Evolutionary conservation across 179 eudicot genomes (phyloP), one percentile per base, ranked within the genome.

Genomic region (Corrigiola litoralis): DNA sequence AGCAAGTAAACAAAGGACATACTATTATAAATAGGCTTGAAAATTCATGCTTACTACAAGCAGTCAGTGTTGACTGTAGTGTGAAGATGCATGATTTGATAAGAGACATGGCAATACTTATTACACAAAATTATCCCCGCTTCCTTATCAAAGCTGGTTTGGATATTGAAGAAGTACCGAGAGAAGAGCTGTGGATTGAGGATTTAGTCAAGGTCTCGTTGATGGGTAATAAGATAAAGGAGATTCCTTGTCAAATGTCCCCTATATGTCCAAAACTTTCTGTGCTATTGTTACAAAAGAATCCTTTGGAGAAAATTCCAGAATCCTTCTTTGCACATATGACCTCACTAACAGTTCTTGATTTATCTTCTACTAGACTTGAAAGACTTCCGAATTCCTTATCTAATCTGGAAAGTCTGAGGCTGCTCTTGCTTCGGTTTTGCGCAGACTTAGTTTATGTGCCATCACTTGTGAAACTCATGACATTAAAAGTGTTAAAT

Each of bases 181-280:
- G 33, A 11, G 57, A 51, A 27, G 34, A 51, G 34, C 32, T 25
- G 8, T 51, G 57, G 57, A 51, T 34, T 13, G 34, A 51, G 28
- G 57, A 51, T 28, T 34, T 28, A 1, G 57, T 51, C 32, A 51
- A 51, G 11, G 36, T 51, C 33, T 51, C 57, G 0, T 27, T 51
- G 57, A 51, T 28, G 57, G 57, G 57, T 51, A 51, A 51, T 28
- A 51, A 51, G 57, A 51, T 51, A 51, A 17, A 51, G 11, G 57
- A 27, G 34, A 51, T 51, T 27, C 57, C 57, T 28, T 25, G 34
- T 51, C 57, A 51, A 51, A 51, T 51, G 57, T 51, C 57, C 18
- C 57, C 57, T 13, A 51, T 32, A 51, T 51, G 57, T 18, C 18
- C 57, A 28, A 51, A 51, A 32, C 57, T 51, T 27, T 51, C 57